A percentile compares a stretch with the other conserved stretches of the same genome.
Evolutionary conservation across 495 filamentous ascomycete genomes (phyloP).

Genomic region (Rhizodiscina lignyota): DNA sequence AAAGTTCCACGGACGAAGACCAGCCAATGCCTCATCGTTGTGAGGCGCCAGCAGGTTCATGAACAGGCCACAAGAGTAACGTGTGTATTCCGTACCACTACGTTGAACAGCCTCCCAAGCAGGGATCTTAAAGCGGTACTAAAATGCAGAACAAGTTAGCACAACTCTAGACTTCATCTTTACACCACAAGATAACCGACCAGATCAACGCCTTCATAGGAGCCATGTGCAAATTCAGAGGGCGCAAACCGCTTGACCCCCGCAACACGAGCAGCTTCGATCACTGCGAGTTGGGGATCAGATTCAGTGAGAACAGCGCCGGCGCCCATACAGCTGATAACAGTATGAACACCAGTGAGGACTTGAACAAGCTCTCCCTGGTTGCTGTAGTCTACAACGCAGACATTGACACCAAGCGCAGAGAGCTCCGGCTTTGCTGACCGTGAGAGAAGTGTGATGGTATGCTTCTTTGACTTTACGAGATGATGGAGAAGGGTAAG

Average conservation of each 20-base stretch:
- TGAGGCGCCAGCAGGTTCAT: conserved; percentile 9
- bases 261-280: conserved; percentile 10
- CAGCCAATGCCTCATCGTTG: conserved; percentile 11
- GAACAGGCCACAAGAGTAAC: conserved; percentile 10
- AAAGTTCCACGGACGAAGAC: conserved; percentile 11
- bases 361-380: conserved; percentile 8
- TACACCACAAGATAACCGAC: too few species aligned
- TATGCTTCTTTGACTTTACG: conserved; percentile 6
- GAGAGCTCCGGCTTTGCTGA: conserved; percentile 4
- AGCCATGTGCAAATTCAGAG: conserved; percentile 9
- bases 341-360: conserved; percentile 10
- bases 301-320: neutral
- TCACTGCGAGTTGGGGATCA: conserved; percentile 9
- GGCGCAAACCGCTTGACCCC: conserved; percentile 15
- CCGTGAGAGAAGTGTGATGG: conserved; percentile 11
- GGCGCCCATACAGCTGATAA: conserved; percentile 1
- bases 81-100: conserved; percentile 8
- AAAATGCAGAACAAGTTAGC: too few species aligned
- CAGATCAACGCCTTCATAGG: conserved; percentile 7
- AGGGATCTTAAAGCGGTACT: conserved; percentile 5
- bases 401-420: conserved; percentile 8
- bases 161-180: too few species aligned
- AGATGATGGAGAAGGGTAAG: conserved; percentile 8
- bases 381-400: conserved; percentile 9
- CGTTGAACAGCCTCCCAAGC: conserved; percentile 8